These are phyloP conservation scores for Malbranchea zuffiana DNA, from an alignment of 2,329 filamentous ascomycete species.

Conservation along the genomic window DNA sequence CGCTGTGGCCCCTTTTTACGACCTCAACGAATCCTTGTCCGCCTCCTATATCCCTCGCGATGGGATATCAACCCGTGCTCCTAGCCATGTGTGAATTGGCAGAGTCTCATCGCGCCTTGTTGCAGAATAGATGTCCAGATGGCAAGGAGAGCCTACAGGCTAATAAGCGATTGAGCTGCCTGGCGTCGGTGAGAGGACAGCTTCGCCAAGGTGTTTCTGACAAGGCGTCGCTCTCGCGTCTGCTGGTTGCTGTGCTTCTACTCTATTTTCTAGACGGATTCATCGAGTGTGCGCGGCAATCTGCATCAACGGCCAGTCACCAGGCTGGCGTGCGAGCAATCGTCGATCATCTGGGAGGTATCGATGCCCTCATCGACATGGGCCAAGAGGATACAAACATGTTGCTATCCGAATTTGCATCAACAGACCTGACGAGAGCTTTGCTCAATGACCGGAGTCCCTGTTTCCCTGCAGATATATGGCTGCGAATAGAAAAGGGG, in stretches of 20 bases:
- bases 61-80: background rate
- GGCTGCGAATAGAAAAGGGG: background rate
- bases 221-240: background rate
- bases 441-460: background rate
- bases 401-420: background rate
- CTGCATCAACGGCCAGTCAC: background rate
- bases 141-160: background rate
- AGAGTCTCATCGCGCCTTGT: background rate
- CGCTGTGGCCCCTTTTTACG: background rate
- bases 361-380: background rate
- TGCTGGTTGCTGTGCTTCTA: background rate
- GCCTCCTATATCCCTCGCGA: background rate
- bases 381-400: background rate
- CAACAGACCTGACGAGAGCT: background rate
- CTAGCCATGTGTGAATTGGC: background rate
- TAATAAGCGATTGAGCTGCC: background rate
- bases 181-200: background rate
- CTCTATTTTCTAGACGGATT: background rate
- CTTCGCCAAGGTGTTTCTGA: background rate
- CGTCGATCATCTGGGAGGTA: background rate
- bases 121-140: no score
- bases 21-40: background rate
- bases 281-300: background rate
- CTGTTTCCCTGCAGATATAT: background rate
- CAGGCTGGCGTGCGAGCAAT: background rate